Base-by-base conservation (phyloP, 768 basidiomycete species). In the Amanita thiersii region DNA sequence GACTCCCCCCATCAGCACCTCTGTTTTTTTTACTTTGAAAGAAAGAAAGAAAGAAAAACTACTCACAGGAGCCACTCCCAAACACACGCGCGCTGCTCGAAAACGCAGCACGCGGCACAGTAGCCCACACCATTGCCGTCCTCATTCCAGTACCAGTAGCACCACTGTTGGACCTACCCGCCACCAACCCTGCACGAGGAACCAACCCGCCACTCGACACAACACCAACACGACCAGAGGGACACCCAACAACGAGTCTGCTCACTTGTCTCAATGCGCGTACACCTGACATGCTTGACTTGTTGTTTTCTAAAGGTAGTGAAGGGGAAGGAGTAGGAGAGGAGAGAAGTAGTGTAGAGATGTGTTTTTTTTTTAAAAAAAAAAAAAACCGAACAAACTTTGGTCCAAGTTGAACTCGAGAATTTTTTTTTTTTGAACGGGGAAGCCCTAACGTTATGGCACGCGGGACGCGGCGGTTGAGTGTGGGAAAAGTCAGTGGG, bases 1-100 rank as follows among this genome's bases (percentile, higher is more conserved):
- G 35, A 18, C 9, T 10, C 30, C 30, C 30, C 9, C 30, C 30
- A 15, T 31, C 12, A 31, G 30, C 12, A 3, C 12, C 30, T 15
- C 12, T 11, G 12, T 12, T 15, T 15, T 10, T 12, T 31, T 26
- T 26, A 28, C 10, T 7, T 5, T 20, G 29, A 14, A 35, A 25
- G 40, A 11, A n/a, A 18, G 25, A 28, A 28, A 17, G 3, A 28
- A 10, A 28, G 29, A 18, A 43, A 20, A 24, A 7, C 14, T 10
- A 37, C 37, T 12, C 19, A 29, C 24, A 7, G 9, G n/a, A 10
- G 14, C 34, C 37, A 42, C 35, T 31, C 21, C 38, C 39, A 48
- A 50, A 18, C 28, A 48, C 53, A 42, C 36, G 47, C 44, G 31
- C 40, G 40, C 25, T 49, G 29, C 34, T 48, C 46, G 45, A 54